These are phyloP conservation scores for Lactifluus volemus DNA, from an alignment of 768 basidiomycete species.

Conservation along the genomic window DNA sequence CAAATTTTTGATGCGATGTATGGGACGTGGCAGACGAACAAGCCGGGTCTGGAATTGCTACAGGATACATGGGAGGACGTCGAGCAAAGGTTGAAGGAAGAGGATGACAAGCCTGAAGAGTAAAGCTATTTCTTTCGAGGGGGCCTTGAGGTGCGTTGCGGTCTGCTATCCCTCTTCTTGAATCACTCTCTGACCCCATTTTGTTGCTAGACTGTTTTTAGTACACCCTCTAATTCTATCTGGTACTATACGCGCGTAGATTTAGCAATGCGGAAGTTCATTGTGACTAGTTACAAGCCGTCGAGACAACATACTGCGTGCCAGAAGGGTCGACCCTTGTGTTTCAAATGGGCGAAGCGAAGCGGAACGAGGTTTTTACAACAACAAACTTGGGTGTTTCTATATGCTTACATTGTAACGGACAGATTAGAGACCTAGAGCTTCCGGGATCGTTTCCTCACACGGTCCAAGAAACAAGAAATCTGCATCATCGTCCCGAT, in stretches of 20 bases:
- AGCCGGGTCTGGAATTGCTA: constrained; percentile 17
- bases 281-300: background rate
- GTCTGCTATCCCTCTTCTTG: background rate
- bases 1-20: constrained; percentile 19
- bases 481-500: constrained; percentile 35
- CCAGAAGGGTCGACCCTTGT: background rate
- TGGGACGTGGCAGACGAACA: constrained; percentile 12
- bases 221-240: background rate
- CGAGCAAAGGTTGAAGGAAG: constrained; percentile 10
- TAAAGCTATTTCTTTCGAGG: background rate
- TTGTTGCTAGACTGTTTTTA: background rate
- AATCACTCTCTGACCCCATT: background rate
- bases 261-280: background rate
- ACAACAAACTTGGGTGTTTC: background rate
- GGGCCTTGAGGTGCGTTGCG: background rate
- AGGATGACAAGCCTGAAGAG: background rate
- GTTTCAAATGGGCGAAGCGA: background rate
- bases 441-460: constrained; percentile 36
- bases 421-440: constrained; percentile 24
- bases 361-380: background rate
- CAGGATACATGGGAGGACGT: constrained; percentile 18
- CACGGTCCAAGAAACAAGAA: constrained; percentile 45
- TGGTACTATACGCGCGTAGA: background rate
- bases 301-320: background rate
- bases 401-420: background rate